Percentiles rank a stretch among this genome's conserved stretches.
phyloP scores from a whole-genome alignment of 2,329 filamentous ascomycete species.

The Calonectria pseudoreteaudii region DNA sequence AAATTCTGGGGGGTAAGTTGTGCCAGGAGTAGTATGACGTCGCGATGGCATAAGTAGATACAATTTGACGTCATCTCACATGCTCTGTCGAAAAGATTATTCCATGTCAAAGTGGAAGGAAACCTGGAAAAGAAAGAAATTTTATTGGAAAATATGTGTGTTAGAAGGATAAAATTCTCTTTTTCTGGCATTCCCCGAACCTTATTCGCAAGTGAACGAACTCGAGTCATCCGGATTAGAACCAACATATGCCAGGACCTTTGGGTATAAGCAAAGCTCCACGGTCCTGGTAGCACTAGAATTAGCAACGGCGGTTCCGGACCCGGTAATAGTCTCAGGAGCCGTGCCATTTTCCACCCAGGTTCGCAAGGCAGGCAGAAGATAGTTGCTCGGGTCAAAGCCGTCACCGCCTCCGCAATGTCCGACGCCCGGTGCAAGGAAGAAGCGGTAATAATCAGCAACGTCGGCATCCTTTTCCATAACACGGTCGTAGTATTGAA shows the following conservation, averaged over 20 bases:
- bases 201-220: not conserved
- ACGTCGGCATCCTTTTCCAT: not conserved
- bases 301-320: not conserved
- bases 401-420: conserved; percentile 8
- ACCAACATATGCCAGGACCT: not conserved
- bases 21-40: too few species aligned
- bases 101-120: not conserved
- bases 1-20: too few species aligned
- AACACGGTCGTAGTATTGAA: conserved; percentile 13
- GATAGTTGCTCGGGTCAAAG: not conserved
- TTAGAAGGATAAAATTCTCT: not conserved
- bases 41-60: too few species aligned
- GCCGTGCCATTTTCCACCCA: conserved; percentile 19
- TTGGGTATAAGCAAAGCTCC: not conserved
- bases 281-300: not conserved
- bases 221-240: not conserved
- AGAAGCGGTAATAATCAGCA: conserved; percentile 18
- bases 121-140: fast-evolving
- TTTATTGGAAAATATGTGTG: not conserved
- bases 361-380: not conserved
- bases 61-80: not conserved
- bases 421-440: conserved; percentile 1
- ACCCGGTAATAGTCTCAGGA: not conserved
- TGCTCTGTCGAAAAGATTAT: not conserved
- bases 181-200: too few species aligned